Conservation (phyloP, 2,329 filamentous ascomycete genomes). For the Cladosporium sphaerospermum region DNA sequence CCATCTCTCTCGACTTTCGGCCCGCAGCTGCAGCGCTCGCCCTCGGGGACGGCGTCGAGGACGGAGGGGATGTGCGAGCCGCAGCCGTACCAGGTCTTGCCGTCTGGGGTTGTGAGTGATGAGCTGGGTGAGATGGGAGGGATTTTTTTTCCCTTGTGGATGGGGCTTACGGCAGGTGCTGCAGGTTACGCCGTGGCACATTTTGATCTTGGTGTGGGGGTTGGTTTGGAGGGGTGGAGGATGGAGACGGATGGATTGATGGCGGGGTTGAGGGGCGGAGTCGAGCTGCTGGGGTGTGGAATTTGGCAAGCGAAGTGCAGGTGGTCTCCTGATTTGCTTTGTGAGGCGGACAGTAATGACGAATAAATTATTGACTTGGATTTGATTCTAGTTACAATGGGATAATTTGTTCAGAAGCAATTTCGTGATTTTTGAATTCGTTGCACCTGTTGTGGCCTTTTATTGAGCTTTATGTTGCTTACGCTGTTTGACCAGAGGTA, state of each 20-base stretch:
- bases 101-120: conserved; percentile 16
- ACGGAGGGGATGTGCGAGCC: conserved; percentile 53
- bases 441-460: no score
- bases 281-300: no score
- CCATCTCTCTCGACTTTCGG: conserved; percentile 54
- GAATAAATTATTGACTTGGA: no score
- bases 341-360: no score
- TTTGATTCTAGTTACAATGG: no score
- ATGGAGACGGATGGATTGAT: not conserved
- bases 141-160: not conserved
- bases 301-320: no score
- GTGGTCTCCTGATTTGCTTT: no score
- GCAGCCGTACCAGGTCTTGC: conserved; percentile 31
- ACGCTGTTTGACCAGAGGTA: no score
- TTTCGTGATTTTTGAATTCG: no score
- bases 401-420: no score
- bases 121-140: not conserved
- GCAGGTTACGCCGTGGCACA: conserved; percentile 62
- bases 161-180: conserved; percentile 53
- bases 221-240: not conserved
- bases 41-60: conserved; percentile 50
- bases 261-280: no score
- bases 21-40: conserved; percentile 56
- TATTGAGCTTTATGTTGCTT: no score
- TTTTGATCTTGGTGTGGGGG: conserved; percentile 25